Conservation (phyloP, 208 protist species). For the Wallacemonas sp. region DNA sequence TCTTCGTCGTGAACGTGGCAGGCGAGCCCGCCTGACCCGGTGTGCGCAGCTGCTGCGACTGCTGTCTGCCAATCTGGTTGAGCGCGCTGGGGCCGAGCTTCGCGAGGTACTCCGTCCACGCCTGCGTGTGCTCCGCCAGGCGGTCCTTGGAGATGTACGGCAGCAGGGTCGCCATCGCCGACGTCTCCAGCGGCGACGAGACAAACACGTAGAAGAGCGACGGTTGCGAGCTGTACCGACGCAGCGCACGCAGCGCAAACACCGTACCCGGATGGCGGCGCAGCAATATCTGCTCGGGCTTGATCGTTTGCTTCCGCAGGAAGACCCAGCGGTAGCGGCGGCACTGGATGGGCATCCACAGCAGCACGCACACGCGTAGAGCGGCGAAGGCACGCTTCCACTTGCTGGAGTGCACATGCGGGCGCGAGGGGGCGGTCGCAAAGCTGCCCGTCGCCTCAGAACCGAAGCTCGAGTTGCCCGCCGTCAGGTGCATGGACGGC, state of each 20-base stretch:
- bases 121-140: conserved; percentile 26
- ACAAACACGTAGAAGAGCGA: conserved; percentile 58
- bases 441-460: conserved; percentile 7
- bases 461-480: conserved; percentile 1
- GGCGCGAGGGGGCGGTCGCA: not conserved
- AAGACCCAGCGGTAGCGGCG: conserved; percentile 45
- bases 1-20: conserved; percentile 5
- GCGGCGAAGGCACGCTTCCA: conserved; percentile 50
- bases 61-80: not conserved
- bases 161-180: conserved; percentile 44
- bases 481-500: not conserved
- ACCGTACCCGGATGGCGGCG: conserved; percentile 40
- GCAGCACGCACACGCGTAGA: conserved; percentile 54
- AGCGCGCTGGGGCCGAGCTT: conserved; percentile 11
- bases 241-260: conserved; percentile 56
- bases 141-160: conserved; percentile 41
- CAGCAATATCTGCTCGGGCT: conserved; percentile 21
- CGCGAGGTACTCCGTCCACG: conserved; percentile 27
- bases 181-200: conserved; percentile 65
- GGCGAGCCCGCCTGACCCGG: not conserved
- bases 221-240: conserved; percentile 39
- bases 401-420: conserved; percentile 28
- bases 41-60: not conserved
- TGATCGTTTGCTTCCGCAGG: conserved; percentile 15
- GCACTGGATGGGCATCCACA: conserved; percentile 48